Base-by-base conservation (phyloP, 108 stramenopile species). In the Nitzschia sp. region DNA sequence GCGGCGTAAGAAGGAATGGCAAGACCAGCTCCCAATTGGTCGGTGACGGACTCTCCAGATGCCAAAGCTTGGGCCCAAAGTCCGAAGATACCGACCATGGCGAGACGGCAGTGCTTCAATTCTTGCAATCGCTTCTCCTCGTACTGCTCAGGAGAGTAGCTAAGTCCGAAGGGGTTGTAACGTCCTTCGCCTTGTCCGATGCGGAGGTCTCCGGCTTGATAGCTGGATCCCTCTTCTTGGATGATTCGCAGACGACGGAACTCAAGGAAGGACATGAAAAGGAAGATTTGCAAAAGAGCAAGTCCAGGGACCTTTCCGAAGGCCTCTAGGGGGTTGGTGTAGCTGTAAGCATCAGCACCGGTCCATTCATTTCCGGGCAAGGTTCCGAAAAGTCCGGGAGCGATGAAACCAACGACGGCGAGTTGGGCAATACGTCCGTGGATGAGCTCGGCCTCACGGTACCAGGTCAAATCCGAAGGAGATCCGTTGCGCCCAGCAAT, bases 341-440 rank as follows among this genome's bases (percentile, higher is more conserved):
- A 79, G 26, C 89, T 90, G 86, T 93, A 98, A 45, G 92, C 92
- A 72, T 97, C 94, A 34, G 69, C 80, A 54, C 97, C 97, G 34
- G 95, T 86, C 80, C 85, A 91, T 28, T 85, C 89, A 80, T 95
- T 96, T 44, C 97, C 97, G 31, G 94, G 91, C 78, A 97, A 85
- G 83, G 95, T 95, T 80, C 94, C 92, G 81, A 96, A 89, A 56
- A 86, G 82, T 58, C 87, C 94, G 38, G 97, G 97, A 73, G 82
- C 82, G 80, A 98, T 79, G 91, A 95, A 98, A 38, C 97, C 97
- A 62, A 97, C 80, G 58, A 95, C 94, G 66, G 97, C 97, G 47
- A 98, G 82, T 84, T 96, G 95, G 61, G 96, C 96, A 46, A 97
- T 95, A 81, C 97, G 96, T 77, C 97, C 97, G 87, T 98, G 97